These are phyloP conservation scores for Plenodomus lindquistii DNA, from an alignment of 2,329 filamentous ascomycete genomes.

Conservation along the genomic window DNA sequence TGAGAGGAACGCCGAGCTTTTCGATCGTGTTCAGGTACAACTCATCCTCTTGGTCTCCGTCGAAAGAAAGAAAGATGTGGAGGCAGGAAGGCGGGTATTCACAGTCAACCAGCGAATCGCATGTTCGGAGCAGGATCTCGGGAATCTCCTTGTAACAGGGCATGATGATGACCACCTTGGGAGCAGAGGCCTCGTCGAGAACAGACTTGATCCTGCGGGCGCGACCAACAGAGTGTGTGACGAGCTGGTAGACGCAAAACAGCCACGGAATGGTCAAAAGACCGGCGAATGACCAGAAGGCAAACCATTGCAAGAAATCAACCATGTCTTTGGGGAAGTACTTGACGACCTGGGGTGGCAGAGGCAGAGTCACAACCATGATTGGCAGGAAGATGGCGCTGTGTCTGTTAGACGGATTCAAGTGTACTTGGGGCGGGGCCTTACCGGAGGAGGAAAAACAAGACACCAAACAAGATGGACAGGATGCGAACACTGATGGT, in stretches of 20 bases:
- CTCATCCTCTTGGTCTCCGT: slow-evolving; percentile 86
- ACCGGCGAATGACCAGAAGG: slow-evolving; percentile 88
- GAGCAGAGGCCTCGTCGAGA: slow-evolving; percentile 81
- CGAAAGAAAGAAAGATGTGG: slow-evolving; percentile 94
- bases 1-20: slow-evolving; percentile 78
- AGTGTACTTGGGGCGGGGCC: slow-evolving; percentile 12
- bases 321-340: slow-evolving; percentile 75
- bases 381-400: slow-evolving; percentile 87
- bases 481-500: slow-evolving; percentile 81
- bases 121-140: slow-evolving; percentile 78
- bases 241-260: slow-evolving; percentile 88
- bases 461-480: slow-evolving; percentile 71
- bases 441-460: slow-evolving; percentile 78
- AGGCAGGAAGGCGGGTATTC: slow-evolving; percentile 92
- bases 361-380: slow-evolving; percentile 88
- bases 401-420: slow-evolving; percentile 21
- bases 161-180: slow-evolving; percentile 96
- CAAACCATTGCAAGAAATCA: slow-evolving; percentile 83
- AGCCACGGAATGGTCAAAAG: slow-evolving; percentile 89
- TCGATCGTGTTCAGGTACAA: slow-evolving; percentile 85
- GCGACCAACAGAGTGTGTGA: slow-evolving; percentile 83
- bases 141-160: slow-evolving; percentile 93
- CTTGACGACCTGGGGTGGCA: slow-evolving; percentile 71
- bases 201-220: slow-evolving; percentile 80
- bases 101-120: slow-evolving; percentile 90